A percentile compares a stretch with the other conserved stretches of the same genome.
Conservation (phyloP, 345 rosid species). For the Hibiscus syriacus region DNA sequence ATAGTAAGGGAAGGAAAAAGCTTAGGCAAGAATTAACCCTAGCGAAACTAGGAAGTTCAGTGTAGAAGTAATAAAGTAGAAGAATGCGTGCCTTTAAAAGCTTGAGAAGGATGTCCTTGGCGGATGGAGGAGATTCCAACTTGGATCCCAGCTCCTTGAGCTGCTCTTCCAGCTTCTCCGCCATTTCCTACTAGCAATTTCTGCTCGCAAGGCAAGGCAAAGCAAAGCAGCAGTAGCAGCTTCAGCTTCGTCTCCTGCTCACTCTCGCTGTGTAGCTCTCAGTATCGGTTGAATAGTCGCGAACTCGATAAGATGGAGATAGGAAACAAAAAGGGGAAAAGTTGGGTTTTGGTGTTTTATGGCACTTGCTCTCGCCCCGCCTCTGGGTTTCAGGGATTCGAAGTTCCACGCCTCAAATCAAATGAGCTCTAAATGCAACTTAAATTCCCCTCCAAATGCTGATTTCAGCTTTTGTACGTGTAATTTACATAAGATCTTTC, state of each 20-base stretch:
- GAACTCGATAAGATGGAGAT: slow-evolving; percentile 8
- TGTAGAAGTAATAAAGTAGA: not conserved
- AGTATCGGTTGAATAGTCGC: not conserved
- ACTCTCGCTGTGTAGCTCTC: not conserved
- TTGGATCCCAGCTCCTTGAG: slow-evolving; percentile 84
- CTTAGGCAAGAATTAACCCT: slow-evolving; percentile 13
- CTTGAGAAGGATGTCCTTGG: slow-evolving; percentile 70
- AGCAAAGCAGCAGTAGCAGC: too few relatives aligned
- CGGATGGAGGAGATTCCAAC: slow-evolving; percentile 61
- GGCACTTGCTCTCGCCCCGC: not conserved
- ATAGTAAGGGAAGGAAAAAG: not conserved
- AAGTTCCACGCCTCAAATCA: too few relatives aligned
- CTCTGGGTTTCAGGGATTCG: not conserved
- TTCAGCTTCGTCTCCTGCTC: not conserved
- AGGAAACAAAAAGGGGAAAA: not conserved
- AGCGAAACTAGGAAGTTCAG: not conserved
- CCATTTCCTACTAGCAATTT: slow-evolving; percentile 34
- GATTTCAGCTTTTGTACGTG: too few relatives aligned
- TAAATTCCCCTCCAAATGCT: slow-evolving; percentile 1
- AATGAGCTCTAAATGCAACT: slow-evolving; percentile 4
- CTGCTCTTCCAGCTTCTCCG: slow-evolving; percentile 52
- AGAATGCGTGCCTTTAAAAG: slow-evolving; percentile 64
- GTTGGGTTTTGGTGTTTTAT: not conserved
- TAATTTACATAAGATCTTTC: too few relatives aligned
- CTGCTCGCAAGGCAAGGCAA: slow-evolving; percentile 6